These are phyloP conservation scores for Lichtheimia corymbifera DNA, from an alignment of 371 early-diverging fungal genomes.

Conservation along the genomic window DNA sequence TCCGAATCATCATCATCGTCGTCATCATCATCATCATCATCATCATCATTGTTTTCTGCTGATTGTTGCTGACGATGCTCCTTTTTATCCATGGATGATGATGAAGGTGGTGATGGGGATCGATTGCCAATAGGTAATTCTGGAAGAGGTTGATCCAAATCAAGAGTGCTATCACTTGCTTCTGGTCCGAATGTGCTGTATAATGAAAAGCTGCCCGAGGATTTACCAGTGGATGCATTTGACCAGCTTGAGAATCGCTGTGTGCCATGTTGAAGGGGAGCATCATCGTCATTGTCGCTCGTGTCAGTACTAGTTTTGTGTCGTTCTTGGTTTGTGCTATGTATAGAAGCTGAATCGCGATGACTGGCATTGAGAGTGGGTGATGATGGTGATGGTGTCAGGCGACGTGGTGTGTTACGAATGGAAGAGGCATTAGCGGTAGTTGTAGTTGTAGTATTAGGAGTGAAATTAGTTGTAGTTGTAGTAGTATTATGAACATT, in stretches of 20 bases:
- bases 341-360: neutral
- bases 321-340: too few relatives aligned
- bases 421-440: neutral
- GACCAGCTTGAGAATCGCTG: slow-evolving; percentile 25
- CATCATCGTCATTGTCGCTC: neutral
- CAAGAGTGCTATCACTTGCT: slow-evolving; percentile 11
- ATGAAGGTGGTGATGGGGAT: neutral
- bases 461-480: neutral
- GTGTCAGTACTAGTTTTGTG: too few relatives aligned
- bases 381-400: neutral
- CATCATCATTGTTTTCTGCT: neutral
- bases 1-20: slow-evolving; percentile 21
- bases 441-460: neutral
- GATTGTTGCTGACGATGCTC: too few relatives aligned
- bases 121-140: neutral
- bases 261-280: neutral
- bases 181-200: slow-evolving; percentile 39
- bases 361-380: neutral
- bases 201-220: slow-evolving; percentile 32
- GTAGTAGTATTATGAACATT: too few relatives aligned
- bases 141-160: slow-evolving; percentile 6
- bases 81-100: neutral
- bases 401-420: neutral
- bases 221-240: slow-evolving; percentile 32
- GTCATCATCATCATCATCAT: slow-evolving; percentile 4